Evolutionary conservation across 2,329 filamentous ascomycete species (phyloP).

Genomic region (Catunica adiposa): DNA sequence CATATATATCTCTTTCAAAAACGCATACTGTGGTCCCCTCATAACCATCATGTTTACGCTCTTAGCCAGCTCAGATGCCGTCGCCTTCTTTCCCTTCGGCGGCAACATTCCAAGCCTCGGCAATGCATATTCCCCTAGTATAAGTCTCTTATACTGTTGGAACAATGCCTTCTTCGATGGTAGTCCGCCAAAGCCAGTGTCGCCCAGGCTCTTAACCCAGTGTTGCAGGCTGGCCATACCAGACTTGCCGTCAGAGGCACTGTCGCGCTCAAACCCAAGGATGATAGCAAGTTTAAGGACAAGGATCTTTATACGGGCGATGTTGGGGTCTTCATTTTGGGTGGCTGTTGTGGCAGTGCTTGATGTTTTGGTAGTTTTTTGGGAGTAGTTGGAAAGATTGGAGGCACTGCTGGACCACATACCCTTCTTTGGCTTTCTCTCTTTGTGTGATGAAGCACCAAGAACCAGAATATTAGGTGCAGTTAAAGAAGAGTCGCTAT

Average conservation of each 20-base stretch:
- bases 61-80: slow-evolving; percentile 61
- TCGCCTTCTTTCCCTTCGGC: slow-evolving; percentile 38
- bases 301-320: slow-evolving; percentile 61
- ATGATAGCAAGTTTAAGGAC: slow-evolving; percentile 77
- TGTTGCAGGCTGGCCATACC: slow-evolving; percentile 44
- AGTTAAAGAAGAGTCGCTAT: slow-evolving; percentile 45
- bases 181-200: slow-evolving; percentile 60
- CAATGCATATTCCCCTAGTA: slow-evolving; percentile 52
- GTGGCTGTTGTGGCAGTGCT: slow-evolving; percentile 59
- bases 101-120: slow-evolving; percentile 28
- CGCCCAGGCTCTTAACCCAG: slow-evolving; percentile 60
- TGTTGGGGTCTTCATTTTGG: slow-evolving; percentile 55
- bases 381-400: slow-evolving; percentile 64
- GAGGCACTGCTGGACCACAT: slow-evolving; percentile 73
- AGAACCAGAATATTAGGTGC: slow-evolving; percentile 79
- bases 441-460: slow-evolving; percentile 33
- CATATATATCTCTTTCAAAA: slow-evolving; percentile 66
- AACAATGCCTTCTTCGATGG: slow-evolving; percentile 56
- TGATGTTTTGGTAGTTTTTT: slow-evolving; percentile 46
- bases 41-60: slow-evolving; percentile 62
- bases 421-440: slow-evolving; percentile 33
- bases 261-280: slow-evolving; percentile 55
- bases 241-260: slow-evolving; percentile 27
- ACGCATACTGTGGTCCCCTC: slow-evolving; percentile 54
- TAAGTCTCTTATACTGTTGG: slow-evolving; percentile 63